Evolutionary conservation across 805 yeast species (phyloP).

Genomic region (Monosporozyma siamensis): DNA sequence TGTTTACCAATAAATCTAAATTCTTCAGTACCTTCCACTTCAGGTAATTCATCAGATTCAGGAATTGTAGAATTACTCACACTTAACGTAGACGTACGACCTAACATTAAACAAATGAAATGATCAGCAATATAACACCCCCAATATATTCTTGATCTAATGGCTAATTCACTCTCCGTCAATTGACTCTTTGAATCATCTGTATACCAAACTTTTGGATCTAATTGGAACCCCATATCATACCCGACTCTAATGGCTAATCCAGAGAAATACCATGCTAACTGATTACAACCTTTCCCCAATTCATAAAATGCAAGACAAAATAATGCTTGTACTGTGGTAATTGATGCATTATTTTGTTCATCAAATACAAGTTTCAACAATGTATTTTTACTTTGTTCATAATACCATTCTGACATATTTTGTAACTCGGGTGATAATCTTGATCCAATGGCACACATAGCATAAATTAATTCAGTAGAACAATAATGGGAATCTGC

Average conservation of each 20-base stretch:
- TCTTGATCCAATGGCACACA: conserved; percentile 51
- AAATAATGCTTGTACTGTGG: conserved; percentile 51
- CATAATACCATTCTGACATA: conserved; percentile 38
- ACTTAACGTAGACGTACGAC: conserved; percentile 48
- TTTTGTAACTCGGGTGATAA: conserved; percentile 36
- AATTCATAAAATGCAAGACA: conserved; percentile 53
- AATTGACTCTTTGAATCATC: conserved; percentile 31
- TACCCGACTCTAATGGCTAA: conserved; percentile 56
- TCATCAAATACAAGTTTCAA: conserved; percentile 32
- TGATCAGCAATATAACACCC: conserved; percentile 59
- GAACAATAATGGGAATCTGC: conserved; percentile 44
- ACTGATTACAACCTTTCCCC: conserved; percentile 47
- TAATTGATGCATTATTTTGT: conserved; percentile 35
- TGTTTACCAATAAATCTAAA: conserved; percentile 34
- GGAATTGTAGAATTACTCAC: conserved; percentile 51
- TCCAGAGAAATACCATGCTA: conserved; percentile 58
- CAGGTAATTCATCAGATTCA: conserved; percentile 50
- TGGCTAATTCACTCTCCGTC: conserved; percentile 43
- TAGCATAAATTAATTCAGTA: conserved; percentile 42
- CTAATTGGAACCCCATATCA: conserved; percentile 54
- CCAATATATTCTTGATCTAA: conserved; percentile 56
- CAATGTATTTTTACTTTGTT: conserved; percentile 37
- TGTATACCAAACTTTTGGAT: conserved; percentile 50
- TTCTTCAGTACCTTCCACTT: conserved; percentile 53
- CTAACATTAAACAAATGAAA: conserved; percentile 48